Evolutionary conservation across 306 rosid species (phyloP).

Genomic region (Carpinus viminea): DNA sequence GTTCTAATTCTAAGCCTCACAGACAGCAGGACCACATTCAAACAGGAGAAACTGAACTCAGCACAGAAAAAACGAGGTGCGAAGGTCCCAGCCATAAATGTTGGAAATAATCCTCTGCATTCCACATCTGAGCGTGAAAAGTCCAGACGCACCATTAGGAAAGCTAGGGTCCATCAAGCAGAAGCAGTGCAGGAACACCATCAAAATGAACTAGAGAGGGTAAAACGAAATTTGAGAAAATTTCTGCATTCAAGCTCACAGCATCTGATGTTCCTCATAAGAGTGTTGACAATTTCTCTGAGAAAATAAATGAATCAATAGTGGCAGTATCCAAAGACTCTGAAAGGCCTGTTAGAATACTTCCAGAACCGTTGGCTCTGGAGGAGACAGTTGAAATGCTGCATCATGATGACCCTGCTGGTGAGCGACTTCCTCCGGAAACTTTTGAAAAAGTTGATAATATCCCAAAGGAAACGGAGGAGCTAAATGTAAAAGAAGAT

Average conservation of each 20-base stretch:
- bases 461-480: slow-evolving; percentile 28
- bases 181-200: slow-evolving; percentile 40
- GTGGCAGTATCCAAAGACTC: slow-evolving; percentile 24
- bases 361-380: slow-evolving; percentile 21
- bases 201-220: slow-evolving; percentile 43
- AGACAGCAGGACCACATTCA: slow-evolving; percentile 26
- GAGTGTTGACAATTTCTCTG: slow-evolving; percentile 29
- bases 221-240: slow-evolving; percentile 29
- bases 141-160: slow-evolving; percentile 35
- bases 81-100: slow-evolving; percentile 35
- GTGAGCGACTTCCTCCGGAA: slow-evolving; percentile 4
- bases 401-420: neutral
- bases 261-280: slow-evolving; percentile 35
- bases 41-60: slow-evolving; percentile 29
- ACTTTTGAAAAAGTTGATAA: slow-evolving; percentile 32
- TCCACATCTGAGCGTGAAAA: slow-evolving; percentile 33
- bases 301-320: slow-evolving; percentile 29
- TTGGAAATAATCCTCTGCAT: slow-evolving; percentile 16
- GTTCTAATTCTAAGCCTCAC: slow-evolving; percentile 25
- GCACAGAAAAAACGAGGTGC: slow-evolving; percentile 40
- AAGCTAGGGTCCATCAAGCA: slow-evolving; percentile 27
- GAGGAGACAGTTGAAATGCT: neutral
- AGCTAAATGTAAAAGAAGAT: slow-evolving; percentile 30
- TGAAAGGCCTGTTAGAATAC: slow-evolving; percentile 22
- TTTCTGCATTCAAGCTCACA: slow-evolving; percentile 23